Conservation (phyloP, 2,329 filamentous ascomycete genomes). For the Colletotrichum sojae region DNA sequence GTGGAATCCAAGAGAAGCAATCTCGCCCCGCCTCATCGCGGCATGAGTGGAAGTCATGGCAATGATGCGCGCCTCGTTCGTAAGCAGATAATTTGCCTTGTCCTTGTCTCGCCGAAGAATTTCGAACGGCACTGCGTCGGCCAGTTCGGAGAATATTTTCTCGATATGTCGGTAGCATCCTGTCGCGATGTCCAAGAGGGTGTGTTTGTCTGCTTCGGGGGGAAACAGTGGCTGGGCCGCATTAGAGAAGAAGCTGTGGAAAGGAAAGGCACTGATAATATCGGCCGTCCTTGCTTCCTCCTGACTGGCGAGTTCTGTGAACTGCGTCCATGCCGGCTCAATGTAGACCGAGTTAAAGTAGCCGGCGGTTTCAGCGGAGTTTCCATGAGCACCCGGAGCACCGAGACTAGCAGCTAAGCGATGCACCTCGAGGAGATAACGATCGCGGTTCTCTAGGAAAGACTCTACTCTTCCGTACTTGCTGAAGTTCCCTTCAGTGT, state of each 20-base stretch:
- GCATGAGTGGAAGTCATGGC: slow-evolving; percentile 99
- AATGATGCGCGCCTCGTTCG: slow-evolving; percentile 96
- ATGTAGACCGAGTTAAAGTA: slow-evolving; percentile 97
- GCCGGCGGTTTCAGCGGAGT: slow-evolving; percentile 94
- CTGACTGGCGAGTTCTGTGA: slow-evolving; percentile 71
- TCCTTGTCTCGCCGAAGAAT: slow-evolving; percentile 90
- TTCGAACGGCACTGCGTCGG: slow-evolving; percentile 95
- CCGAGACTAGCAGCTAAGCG: slow-evolving; percentile 87
- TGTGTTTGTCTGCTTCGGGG: slow-evolving; percentile 72
- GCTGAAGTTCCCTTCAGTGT: slow-evolving; percentile 88
- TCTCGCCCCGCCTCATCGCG: slow-evolving; percentile 92
- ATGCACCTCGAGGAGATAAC: slow-evolving; percentile 86
- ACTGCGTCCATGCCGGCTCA: slow-evolving; percentile 89
- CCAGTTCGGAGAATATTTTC: slow-evolving; percentile 92
- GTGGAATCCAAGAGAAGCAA: slow-evolving; percentile 91
- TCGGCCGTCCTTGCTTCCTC: slow-evolving; percentile 71
- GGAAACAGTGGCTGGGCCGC: slow-evolving; percentile 90
- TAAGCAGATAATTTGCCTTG: slow-evolving; percentile 95
- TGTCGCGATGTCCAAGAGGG: slow-evolving; percentile 80
- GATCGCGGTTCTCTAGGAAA: slow-evolving; percentile 88
- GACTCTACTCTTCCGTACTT: slow-evolving; percentile 96
- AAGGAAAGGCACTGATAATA: slow-evolving; percentile 84
- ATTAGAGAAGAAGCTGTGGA: slow-evolving; percentile 88
- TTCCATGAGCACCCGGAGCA: slow-evolving; percentile 94
- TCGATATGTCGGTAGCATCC: slow-evolving; percentile 92